Percentiles rank a stretch among this genome's conserved stretches.
Conservation (phyloP, 331 rosid genomes). For the Rosa hybrid region DNA sequence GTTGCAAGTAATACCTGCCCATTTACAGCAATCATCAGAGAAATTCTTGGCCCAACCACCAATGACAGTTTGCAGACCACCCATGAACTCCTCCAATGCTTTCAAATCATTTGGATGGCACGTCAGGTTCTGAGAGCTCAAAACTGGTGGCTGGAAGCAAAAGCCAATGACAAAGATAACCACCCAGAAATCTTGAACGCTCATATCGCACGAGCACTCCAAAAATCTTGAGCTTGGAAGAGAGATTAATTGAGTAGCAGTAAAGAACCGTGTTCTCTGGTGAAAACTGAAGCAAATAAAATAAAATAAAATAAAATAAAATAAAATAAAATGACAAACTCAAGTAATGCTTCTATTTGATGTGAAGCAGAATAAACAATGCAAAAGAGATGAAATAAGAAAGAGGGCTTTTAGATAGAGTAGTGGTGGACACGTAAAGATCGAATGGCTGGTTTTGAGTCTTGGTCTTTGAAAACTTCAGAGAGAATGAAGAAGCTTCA, state of each 20-base stretch:
- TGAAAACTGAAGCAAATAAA: not conserved
- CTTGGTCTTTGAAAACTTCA: not conserved
- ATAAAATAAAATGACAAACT: not conserved
- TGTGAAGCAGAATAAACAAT: not conserved
- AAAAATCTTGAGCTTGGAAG: not conserved
- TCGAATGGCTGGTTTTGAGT: not conserved
- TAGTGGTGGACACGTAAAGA: not conserved
- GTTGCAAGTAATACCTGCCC: constrained; percentile 42
- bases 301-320: too few species aligned
- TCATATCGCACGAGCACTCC: constrained; percentile 25
- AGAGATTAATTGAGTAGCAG: not conserved
- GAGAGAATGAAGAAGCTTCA: too few species aligned
- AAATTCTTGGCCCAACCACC: constrained; percentile 27
- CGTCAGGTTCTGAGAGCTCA: constrained; percentile 25
- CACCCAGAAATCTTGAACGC: constrained; percentile 17
- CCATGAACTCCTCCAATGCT: constrained; percentile 27
- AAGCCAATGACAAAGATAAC: constrained; percentile 21
- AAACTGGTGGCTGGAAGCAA: constrained; percentile 21
- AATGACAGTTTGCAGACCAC: not conserved
- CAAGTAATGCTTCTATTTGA: not conserved
- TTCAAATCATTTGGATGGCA: constrained; percentile 20
- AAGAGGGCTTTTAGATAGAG: constrained; percentile 2
- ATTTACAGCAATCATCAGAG: constrained; percentile 36
- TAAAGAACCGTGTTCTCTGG: not conserved
- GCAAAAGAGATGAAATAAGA: not conserved